Conservation (phyloP, 257 asterid species). For the Linaria vulgaris region DNA sequence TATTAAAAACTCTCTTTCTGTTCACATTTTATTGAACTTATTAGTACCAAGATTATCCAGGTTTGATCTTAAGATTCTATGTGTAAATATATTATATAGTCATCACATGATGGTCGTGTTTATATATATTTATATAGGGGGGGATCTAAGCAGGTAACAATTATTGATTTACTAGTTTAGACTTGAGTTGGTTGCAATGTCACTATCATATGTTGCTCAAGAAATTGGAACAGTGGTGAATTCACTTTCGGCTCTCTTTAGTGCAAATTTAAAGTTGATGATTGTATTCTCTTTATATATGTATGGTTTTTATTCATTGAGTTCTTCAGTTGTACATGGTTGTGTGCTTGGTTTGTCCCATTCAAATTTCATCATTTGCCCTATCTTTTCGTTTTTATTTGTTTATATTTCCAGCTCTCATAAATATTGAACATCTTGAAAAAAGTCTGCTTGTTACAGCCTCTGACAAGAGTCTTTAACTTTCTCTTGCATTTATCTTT, state of each 20-base stretch:
- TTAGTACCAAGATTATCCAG: not conserved
- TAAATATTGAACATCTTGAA: too few species aligned
- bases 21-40: too few species aligned
- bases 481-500: too few species aligned
- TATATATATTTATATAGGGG: too few species aligned
- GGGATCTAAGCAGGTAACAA: conserved; percentile 9
- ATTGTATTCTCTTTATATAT: conserved; percentile 22
- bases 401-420: too few species aligned
- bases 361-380: too few species aligned
- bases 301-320: conserved; percentile 20
- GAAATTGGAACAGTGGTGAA: conserved; percentile 22
- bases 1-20: too few species aligned
- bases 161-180: conserved; percentile 25
- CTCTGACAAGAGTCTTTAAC: too few species aligned
- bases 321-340: not conserved
- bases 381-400: not conserved
- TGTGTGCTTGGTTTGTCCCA: not conserved
- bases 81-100: conserved; percentile 9
- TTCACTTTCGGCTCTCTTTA: conserved; percentile 36
- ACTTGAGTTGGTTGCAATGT: conserved; percentile 32
- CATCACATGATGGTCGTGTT: not conserved
- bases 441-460: too few species aligned
- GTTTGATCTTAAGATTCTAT: not conserved
- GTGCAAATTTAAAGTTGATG: conserved; percentile 24
- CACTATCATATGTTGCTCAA: conserved; percentile 23